A percentile compares a stretch with the other conserved stretches of the same genome.
These are phyloP conservation scores for Pseudogymnoascus sp. DNA, from an alignment of 2,329 filamentous ascomycete species.

Conservation along the genomic window DNA sequence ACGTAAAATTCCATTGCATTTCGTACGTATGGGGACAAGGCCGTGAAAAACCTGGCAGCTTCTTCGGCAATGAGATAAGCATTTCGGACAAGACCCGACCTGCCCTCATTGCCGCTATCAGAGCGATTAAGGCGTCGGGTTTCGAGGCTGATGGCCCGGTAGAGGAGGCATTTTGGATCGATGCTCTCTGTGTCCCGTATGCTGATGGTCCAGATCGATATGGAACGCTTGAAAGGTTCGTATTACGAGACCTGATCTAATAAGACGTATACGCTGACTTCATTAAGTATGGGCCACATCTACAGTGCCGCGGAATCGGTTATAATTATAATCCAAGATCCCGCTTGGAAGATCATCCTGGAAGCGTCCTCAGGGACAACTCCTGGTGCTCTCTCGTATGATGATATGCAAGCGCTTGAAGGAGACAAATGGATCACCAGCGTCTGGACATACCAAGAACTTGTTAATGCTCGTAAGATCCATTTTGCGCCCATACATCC, in stretches of 20 bases:
- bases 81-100: conserved; percentile 17
- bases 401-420: neutral
- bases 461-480: conserved; percentile 5
- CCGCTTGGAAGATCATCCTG: conserved; percentile 6
- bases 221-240: conserved; percentile 16
- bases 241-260: neutral
- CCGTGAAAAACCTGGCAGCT: conserved; percentile 13
- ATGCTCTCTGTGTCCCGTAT: conserved; percentile 18
- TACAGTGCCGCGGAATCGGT: neutral
- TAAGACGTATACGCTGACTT: neutral
- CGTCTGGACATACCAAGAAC: conserved; percentile 18
- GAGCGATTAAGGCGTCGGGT: conserved; percentile 10
- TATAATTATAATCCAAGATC: conserved; percentile 9
- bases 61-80: conserved; percentile 15
- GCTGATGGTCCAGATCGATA: conserved; percentile 10
- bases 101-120: conserved; percentile 15
- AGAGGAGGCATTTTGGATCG: conserved; percentile 17
- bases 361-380: neutral
- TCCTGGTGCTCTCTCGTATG: neutral
- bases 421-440: conserved; percentile 14
- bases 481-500: neutral
- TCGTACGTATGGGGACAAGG: conserved; percentile 18
- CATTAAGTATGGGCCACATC: conserved; percentile 1
- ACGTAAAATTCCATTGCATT: conserved; percentile 16
- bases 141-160: neutral